These are phyloP conservation scores for Ophiostoma tasmaniense DNA, from an alignment of 2,329 filamentous ascomycete species.

Conservation along the genomic window DNA sequence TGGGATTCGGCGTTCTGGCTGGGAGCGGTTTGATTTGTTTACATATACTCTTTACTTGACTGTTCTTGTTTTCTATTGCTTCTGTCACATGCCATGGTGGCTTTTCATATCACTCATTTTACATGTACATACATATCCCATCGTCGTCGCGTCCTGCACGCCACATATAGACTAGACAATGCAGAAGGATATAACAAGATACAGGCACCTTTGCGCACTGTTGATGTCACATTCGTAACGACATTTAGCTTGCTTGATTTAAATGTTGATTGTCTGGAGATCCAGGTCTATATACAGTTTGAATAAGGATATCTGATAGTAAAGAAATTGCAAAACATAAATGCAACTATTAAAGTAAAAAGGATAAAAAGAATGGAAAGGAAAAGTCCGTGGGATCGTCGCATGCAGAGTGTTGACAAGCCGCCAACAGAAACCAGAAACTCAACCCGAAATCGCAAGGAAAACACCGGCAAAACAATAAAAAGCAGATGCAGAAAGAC, in stretches of 20 bases:
- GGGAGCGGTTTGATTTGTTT: slow-evolving; percentile 1
- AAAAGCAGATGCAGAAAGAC: not conserved
- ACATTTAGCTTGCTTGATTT: not conserved
- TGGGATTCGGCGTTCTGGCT: not conserved
- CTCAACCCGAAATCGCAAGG: not conserved
- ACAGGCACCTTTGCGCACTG: no score
- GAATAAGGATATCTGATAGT: not conserved
- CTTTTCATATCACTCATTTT: not conserved
- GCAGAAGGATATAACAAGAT: not conserved
- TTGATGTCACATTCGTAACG: not conserved
- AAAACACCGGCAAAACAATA: not conserved
- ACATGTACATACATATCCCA: not conserved
- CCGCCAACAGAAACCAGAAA: not conserved
- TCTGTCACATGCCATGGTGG: not conserved
- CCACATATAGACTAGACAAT: not conserved
- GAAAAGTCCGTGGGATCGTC: not conserved
- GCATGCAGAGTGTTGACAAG: not conserved
- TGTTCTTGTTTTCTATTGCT: not conserved
- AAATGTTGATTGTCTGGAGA: not conserved
- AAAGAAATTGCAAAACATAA: not conserved
- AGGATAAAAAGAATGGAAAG: not conserved
- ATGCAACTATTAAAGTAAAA: not conserved
- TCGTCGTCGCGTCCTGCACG: not conserved
- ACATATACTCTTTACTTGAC: not conserved
- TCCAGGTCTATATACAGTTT: not conserved